Evolutionary conservation across 805 yeast genomes (phyloP), one percentile per base, ranked within the genome.

Genomic region (Candida oleophila): DNA sequence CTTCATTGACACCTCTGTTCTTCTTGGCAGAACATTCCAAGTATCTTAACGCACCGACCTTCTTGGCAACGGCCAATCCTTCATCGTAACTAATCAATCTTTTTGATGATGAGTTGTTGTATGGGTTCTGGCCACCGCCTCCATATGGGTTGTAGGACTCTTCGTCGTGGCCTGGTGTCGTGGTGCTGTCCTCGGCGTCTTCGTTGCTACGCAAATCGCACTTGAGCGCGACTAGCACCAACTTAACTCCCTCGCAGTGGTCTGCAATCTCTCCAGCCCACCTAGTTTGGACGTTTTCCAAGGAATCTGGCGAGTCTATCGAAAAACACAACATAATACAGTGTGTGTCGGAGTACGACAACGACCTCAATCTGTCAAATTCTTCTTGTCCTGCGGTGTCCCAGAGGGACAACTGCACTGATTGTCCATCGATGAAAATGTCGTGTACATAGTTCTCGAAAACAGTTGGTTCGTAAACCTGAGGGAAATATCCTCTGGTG

Each of bases 321-420:
- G 96, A 82, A 64, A 92, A 92, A 71, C 99, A 94, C 48, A 92
- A 79, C 91, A 92, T 94, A 57, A 94, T 91, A 59, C 97, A 89
- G 68, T 92, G 97, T 2, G 99, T 94, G 66, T 94, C 98, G 22
- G 91, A 84, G 66, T 94, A 94, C 42, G 96, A 87, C 50, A 92
- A 75, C 1, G 97, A 89, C 65, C 99, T 81, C 65, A 92, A 77
- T 52, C 97, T 79, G 66, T 92, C 99, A 58, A 92, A 92, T 70
- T 92, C 99, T 69, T 92, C 99, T 73, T 92, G 99, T 5, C 99
- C 99, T 1, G 99, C 99, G 4, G 99, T 92, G 65, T 92, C 99
- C 99, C 99, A 94, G 46, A 92, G 73, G 14, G 97, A 90, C 47
- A 92, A 72, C 60, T 91, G 96, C 57, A 92, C 87, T 42, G 94